phyloP scores from a whole-genome alignment of 305 asterid species.

The Salvia sclarea region DNA sequence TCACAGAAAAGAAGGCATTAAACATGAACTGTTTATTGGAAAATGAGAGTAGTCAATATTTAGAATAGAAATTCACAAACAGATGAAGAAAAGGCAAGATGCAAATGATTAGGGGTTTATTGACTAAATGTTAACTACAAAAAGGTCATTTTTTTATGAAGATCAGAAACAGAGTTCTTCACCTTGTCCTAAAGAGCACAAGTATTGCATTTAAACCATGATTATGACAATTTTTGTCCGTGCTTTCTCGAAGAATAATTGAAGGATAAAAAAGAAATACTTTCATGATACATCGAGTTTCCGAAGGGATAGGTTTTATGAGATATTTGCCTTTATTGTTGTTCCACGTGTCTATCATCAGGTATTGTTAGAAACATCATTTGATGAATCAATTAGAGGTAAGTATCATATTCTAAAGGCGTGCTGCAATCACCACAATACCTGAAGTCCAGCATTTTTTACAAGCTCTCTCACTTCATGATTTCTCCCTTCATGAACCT shows the following conservation, averaged over 20 bases:
- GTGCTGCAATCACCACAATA: conserved; percentile 32
- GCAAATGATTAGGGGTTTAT: not conserved
- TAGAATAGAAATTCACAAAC: conserved; percentile 10
- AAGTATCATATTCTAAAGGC: conserved; percentile 3
- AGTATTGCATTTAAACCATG: not conserved
- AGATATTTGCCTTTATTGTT: conserved; percentile 6
- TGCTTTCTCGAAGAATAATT: conserved; percentile 3
- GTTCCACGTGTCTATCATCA: conserved; percentile 5
- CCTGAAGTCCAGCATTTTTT: conserved; percentile 96
- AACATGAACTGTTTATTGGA: not conserved
- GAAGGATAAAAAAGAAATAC: not conserved
- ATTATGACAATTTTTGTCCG: too few species aligned
- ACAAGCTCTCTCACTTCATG: conserved; percentile 98
- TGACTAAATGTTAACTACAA: not conserved
- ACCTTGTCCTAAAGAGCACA: conserved; percentile 1
- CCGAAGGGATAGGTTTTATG: not conserved
- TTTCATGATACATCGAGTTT: not conserved
- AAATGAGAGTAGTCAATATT: not conserved
- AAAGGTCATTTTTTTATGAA: not conserved
- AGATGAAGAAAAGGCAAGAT: not conserved
- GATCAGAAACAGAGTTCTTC: not conserved
- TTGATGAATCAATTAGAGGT: conserved; percentile 9
- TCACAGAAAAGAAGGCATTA: conserved; percentile 12
- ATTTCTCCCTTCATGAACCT: conserved; percentile 99
- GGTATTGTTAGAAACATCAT: conserved; percentile 7